phyloP scores from a whole-genome alignment of 164 flowering plant species.

The Litsea cubeba region DNA sequence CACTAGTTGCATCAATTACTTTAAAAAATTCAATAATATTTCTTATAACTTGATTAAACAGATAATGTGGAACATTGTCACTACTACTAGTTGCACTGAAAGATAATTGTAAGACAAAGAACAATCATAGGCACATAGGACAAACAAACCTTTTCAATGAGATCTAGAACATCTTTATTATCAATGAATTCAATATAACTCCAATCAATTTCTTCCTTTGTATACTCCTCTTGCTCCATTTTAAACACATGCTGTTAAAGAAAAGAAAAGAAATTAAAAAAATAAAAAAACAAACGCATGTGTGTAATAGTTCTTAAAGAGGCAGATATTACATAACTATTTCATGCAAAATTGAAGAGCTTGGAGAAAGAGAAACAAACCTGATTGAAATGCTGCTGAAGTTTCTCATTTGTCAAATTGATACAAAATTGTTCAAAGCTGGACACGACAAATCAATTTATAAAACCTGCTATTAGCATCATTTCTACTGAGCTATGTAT shows the following conservation, averaged over 20 bases:
- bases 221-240: conserved; percentile 99
- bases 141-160: conserved; percentile 83
- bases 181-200: conserved; percentile 98
- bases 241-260: conserved; percentile 86
- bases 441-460: conserved; percentile 18
- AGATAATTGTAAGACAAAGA: background rate
- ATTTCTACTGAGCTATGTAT: background rate
- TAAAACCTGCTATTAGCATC: background rate
- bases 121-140: background rate
- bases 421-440: conserved; percentile 99
- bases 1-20: too few relatives aligned
- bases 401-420: conserved; percentile 98
- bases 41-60: too few relatives aligned
- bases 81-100: background rate
- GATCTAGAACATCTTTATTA: conserved; percentile 91
- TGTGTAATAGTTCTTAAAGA: background rate
- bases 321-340: background rate
- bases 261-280: background rate
- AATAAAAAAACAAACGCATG: background rate
- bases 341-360: background rate
- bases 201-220: conserved; percentile 96
- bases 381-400: conserved; percentile 99
- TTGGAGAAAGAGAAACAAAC: conserved; percentile 25
- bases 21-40: too few relatives aligned
- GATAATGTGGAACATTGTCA: background rate